phyloP scores from a whole-genome alignment of 2,329 filamentous ascomycete genomes.

The Graphiopsis chlorocephala region DNA sequence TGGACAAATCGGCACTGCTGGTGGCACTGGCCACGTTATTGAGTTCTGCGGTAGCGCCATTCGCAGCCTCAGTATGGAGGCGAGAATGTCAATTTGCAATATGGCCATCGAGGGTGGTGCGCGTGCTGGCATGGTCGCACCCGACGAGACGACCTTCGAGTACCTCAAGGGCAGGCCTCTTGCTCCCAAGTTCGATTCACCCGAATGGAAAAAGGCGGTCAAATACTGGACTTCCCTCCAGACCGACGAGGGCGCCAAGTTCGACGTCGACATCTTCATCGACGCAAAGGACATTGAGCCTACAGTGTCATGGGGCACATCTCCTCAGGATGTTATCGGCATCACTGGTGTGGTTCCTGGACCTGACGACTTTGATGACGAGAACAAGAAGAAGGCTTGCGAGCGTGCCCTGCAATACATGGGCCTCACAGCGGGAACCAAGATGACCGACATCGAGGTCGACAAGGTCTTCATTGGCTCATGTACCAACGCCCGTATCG shows the following conservation, averaged over 20 bases:
- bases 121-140: slow-evolving; percentile 93
- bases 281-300: slow-evolving; percentile 90
- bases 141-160: slow-evolving; percentile 89
- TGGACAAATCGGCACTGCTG: slow-evolving; percentile 89
- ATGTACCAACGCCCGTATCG: slow-evolving; percentile 95
- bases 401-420: slow-evolving; percentile 90
- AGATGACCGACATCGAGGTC: slow-evolving; percentile 84
- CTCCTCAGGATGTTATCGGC: slow-evolving; percentile 91
- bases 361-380: slow-evolving; percentile 78
- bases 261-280: slow-evolving; percentile 84
- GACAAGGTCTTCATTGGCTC: slow-evolving; percentile 99
- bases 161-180: slow-evolving; percentile 91
- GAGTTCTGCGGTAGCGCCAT: slow-evolving; percentile 98
- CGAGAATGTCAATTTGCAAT: slow-evolving; percentile 98
- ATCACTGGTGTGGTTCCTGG: slow-evolving; percentile 90
- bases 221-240: slow-evolving; percentile 84
- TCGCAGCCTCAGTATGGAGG: slow-evolving; percentile 85
- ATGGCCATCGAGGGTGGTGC: slow-evolving; percentile 98
- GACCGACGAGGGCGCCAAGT: slow-evolving; percentile 85
- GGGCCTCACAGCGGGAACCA: slow-evolving; percentile 81
- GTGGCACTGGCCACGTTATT: slow-evolving; percentile 90
- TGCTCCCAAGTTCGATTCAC: slow-evolving; percentile 77
- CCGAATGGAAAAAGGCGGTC: slow-evolving; percentile 85
- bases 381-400: slow-evolving; percentile 76
- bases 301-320: slow-evolving; percentile 95